Percentiles rank a stretch among this genome's conserved stretches.
phyloP scores from a whole-genome alignment of 371 early-diverging fungal species.

The Apophysomyces elegans region DNA sequence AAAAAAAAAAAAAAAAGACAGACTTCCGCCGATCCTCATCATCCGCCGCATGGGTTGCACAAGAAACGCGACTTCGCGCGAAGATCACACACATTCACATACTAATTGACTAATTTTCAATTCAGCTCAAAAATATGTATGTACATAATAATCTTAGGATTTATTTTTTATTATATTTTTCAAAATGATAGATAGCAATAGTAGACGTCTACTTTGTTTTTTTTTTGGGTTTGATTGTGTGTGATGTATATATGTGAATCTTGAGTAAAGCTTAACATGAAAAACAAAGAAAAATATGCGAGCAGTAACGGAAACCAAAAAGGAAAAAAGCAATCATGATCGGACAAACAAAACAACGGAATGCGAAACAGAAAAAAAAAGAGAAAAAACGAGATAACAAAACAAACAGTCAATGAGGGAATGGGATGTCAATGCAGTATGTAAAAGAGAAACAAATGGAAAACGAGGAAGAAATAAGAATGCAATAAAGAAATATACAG shows the following conservation, averaged over 20 bases:
- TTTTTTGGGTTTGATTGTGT: background rate
- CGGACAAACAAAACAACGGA: background rate
- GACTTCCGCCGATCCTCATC: background rate
- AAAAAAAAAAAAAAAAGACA: background rate
- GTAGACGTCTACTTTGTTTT: background rate
- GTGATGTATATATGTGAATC: background rate
- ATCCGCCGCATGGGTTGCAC: background rate
- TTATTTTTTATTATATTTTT: background rate
- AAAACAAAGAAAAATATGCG: background rate
- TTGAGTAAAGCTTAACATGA: background rate
- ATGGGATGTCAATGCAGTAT: background rate
- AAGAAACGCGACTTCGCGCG: constrained; percentile 5
- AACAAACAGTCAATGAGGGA: background rate
- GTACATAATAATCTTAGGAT: background rate
- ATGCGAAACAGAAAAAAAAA: background rate
- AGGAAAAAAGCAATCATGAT: background rate
- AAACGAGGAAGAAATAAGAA: background rate
- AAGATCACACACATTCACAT: background rate
- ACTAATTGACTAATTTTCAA: background rate
- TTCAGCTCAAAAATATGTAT: background rate
- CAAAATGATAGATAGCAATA: background rate
- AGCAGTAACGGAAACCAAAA: background rate
- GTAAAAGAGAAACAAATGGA: background rate
- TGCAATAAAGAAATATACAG: background rate
- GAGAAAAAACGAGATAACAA: background rate